Evolutionary conservation across 331 rosid genomes (phyloP).

Genomic region (Pyracantha coccinea): DNA sequence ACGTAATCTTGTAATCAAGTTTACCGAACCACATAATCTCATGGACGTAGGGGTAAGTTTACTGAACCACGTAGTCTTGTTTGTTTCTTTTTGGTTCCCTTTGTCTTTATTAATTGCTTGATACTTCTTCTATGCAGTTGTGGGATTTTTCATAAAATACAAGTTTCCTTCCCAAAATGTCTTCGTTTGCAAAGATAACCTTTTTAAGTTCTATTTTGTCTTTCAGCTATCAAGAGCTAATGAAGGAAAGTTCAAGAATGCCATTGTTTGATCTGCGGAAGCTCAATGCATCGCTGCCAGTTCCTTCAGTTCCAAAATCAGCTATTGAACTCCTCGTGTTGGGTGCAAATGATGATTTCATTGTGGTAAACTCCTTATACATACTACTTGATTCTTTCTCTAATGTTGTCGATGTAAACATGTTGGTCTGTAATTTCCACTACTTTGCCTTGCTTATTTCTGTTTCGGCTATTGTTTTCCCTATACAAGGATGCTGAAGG

Average conservation of each 20-base stretch:
- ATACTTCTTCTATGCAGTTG: background rate
- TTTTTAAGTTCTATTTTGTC: background rate
- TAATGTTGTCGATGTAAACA: background rate
- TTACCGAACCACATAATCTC: background rate
- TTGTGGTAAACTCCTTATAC: slow-evolving; percentile 44
- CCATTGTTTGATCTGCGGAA: slow-evolving; percentile 84
- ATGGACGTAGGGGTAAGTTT: background rate
- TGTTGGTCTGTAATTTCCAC: background rate
- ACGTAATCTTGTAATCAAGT: too few species aligned
- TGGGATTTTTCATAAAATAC: background rate
- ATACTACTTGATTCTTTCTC: background rate
- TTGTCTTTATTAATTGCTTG: background rate
- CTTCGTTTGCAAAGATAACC: background rate
- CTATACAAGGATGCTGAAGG: slow-evolving; percentile 51
- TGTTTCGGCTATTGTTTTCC: background rate
- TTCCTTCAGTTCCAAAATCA: slow-evolving; percentile 47
- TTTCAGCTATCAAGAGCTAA: slow-evolving; percentile 74
- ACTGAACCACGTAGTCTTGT: background rate
- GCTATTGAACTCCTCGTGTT: slow-evolving; percentile 57
- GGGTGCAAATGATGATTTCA: slow-evolving; percentile 83
- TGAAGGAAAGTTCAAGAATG: slow-evolving; percentile 92
- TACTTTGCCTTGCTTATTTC: background rate
- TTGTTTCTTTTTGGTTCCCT: background rate
- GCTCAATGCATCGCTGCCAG: slow-evolving; percentile 86
- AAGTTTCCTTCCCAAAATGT: background rate